Evolutionary conservation across 225 moss, liverwort and hornwort genomes (phyloP), one percentile per base, ranked within the genome.

Genomic region (Anthoceros angustus): DNA sequence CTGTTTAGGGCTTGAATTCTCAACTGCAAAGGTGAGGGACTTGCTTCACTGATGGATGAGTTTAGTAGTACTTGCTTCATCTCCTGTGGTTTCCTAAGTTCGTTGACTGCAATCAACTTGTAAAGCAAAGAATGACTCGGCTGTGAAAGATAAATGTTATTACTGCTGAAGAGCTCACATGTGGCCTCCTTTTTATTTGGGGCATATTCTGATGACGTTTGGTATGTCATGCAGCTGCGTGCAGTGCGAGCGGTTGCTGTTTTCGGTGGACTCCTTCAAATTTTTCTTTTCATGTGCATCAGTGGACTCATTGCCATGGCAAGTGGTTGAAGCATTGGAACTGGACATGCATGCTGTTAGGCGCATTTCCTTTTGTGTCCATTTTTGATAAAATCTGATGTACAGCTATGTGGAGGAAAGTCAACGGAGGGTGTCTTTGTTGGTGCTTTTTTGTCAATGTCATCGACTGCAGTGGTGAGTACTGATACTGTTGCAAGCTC

Each of bases 371-470:
- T 40, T 40, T 62, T 32, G 23, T 42, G 64, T 8, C 12, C 41
- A 49, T 24, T 14, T 32, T 23, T 62, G 63, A 15, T 40, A 42
- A 20, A 26, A 2, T 64, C 10, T 48, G 10, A 2, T 45, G 11
- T 68, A 63, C 75, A 85, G 69, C 63, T 92, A 21, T 98, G 92
- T 69, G 98, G 98, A 72, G 98, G 87, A 23, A 89, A 79, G 72
- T 66, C 81, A 43, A 92, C 92, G 6, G 98, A 98, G 76, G 98
- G 98, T 21, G 86, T 98, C 24, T 98, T 98, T 66, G 87, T 98
- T 25, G 98, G 98, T 67, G 98, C 98, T 4, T 98, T 98, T 81
- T 49, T 98, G 67, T 98, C 98, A 41, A 98, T 98, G 98, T 98
- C 98, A 32, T 98, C 98, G 42, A 98, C 98, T 62, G 98, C 98